These are phyloP conservation scores for Phytophthora cryptogea DNA, from an alignment of 352 stramenopile species.

Conservation along the genomic window DNA sequence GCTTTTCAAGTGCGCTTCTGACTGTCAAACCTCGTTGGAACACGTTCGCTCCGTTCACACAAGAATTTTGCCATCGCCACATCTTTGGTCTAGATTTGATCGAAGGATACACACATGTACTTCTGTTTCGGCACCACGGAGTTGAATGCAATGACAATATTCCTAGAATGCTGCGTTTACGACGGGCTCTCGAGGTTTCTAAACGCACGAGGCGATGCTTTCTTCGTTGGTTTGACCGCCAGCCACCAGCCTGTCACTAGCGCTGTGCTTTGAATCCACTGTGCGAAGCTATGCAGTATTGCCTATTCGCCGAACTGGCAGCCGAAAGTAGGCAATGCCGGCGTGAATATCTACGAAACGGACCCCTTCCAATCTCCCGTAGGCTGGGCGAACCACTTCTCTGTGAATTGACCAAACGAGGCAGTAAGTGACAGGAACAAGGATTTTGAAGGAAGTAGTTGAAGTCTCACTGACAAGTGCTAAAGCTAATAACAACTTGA, in stretches of 20 bases:
- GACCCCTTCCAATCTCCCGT: neutral
- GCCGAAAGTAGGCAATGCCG: neutral
- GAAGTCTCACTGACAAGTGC: too few species aligned
- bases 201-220: neutral
- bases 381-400: neutral
- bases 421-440: too few species aligned
- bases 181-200: neutral
- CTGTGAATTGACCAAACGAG: too few species aligned
- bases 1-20: neutral
- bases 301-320: neutral
- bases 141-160: neutral
- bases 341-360: neutral
- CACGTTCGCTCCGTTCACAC: neutral
- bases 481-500: too few species aligned
- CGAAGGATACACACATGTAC: too few species aligned
- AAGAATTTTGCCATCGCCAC: neutral
- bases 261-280: neutral
- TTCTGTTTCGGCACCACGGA: neutral
- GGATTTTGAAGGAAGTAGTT: too few species aligned
- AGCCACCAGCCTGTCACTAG: neutral
- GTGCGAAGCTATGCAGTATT: neutral
- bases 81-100: neutral
- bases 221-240: neutral
- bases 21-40: neutral
- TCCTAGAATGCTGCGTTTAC: neutral